phyloP scores from a whole-genome alignment of 345 rosid genomes.

The Brassica nigra region DNA sequence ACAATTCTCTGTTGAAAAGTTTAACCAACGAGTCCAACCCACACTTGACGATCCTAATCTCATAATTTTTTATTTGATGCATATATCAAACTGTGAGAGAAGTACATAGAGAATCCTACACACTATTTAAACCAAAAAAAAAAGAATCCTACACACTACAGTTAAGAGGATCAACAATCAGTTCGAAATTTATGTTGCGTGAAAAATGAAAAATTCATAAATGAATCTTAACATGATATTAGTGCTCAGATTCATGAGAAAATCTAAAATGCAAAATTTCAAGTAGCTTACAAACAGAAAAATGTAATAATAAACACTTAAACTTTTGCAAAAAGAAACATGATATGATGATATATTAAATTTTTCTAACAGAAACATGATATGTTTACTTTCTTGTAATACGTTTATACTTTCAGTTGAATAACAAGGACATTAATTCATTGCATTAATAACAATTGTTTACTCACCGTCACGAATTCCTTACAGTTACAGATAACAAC shows the following conservation, averaged over 20 bases:
- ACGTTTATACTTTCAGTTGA: constrained; percentile 45
- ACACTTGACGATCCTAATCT: constrained; percentile 7
- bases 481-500: constrained; percentile 62
- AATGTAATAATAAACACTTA: no score
- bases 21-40: constrained; percentile 25
- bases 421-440: constrained; percentile 79
- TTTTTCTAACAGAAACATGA: constrained; percentile 6
- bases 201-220: constrained; percentile 7
- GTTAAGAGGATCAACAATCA: constrained; percentile 30
- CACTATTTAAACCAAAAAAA: no score
- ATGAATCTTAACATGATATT: constrained; percentile 83
- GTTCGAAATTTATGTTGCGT: constrained; percentile 1
- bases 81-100: neutral
- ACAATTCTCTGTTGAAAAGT: constrained; percentile 19
- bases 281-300: constrained; percentile 49
- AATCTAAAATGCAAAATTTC: constrained; percentile 92
- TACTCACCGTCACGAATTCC: constrained; percentile 90
- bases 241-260: constrained; percentile 93
- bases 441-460: constrained; percentile 37
- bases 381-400: constrained; percentile 52
- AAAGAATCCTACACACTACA: constrained; percentile 62
- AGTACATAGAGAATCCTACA: neutral
- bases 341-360: neutral
- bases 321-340: no score
- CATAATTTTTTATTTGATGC: neutral